Evolutionary conservation across 495 filamentous ascomycete genomes (phyloP).

Genomic region (Aspergillus coremiiformis): DNA sequence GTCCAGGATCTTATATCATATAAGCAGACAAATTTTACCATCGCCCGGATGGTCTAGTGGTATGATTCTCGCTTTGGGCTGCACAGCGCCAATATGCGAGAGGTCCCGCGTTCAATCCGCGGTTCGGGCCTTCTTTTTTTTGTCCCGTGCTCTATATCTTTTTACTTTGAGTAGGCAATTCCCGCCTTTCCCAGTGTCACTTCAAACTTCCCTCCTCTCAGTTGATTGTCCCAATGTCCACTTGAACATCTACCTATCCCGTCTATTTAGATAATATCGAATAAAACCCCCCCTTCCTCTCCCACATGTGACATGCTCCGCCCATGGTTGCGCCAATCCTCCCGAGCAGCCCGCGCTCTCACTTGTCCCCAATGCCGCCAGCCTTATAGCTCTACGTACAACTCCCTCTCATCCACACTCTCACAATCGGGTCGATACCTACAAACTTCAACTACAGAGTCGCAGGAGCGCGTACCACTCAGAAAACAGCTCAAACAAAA

Average conservation of each 20-base stretch:
- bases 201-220: too few species aligned
- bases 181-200: not conserved
- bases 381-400: not conserved
- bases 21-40: too few species aligned
- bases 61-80: too few species aligned
- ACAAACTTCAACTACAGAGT: constrained; percentile 17
- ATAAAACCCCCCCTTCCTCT: not conserved
- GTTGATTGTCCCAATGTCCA: too few species aligned
- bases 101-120: too few species aligned
- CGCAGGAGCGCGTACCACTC: constrained; percentile 44
- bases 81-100: too few species aligned
- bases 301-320: constrained; percentile 36
- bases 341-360: constrained; percentile 27
- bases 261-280: not conserved
- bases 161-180: not conserved
- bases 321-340: constrained; percentile 24
- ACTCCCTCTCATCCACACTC: constrained; percentile 6
- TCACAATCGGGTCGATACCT: constrained; percentile 15
- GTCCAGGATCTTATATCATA: too few species aligned
- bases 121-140: too few species aligned
- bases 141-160: too few species aligned
- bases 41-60: too few species aligned
- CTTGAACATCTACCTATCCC: too few species aligned
- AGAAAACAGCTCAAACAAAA: constrained; percentile 71
- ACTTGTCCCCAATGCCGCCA: constrained; percentile 12